Base-by-base conservation (phyloP, 805 yeast genomes). In the Pichia phayaonensis region DNA sequence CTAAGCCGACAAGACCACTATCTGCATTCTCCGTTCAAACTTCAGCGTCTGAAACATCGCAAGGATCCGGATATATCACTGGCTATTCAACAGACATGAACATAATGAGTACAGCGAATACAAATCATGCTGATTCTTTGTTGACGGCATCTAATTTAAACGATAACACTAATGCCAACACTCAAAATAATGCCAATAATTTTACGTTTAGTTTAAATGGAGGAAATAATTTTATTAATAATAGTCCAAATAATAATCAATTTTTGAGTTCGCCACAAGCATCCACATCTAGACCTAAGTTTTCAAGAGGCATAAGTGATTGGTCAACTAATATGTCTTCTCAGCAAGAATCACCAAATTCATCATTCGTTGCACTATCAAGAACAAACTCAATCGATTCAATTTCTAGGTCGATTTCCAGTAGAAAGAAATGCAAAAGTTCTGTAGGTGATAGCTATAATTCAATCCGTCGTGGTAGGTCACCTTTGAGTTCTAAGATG, bases 21-120 rank as follows among this genome's bases (percentile, higher is more conserved):
- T 80, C 85, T 1, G 70, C 73, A 40, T 72, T 72, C 48, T 76
- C 81, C 0, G 61, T 71, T 2, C 66, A 74, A 65, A 75, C 81
- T 0, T 71, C 73, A 4, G 65, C 71, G 40, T 79, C 84, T 0
- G 83, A 79, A 49, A 71, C 74, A 41, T 77, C 83, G 0, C 75
- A 77, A 47, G 71, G 70, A 0, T 67, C 72, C 2, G 71, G 68
- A 0, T 65, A 67, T 51, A 59, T 61, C 27, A 66, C 72, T 1
- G 67, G 71, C 4, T 67, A 66, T 49, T 68, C 72, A 2, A 66
- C 72, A 0, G 72, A 68, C 42, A 60, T 55, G 21, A 50, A 44
- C 20, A 29, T 44, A 18, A 8, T 50, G n/a, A 31, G 36, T 27
- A n/a, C 21, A 3, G 2, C n/a, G 2, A 42, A 31, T 31, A 26